phyloP scores from a whole-genome alignment of 108 stramenopile genomes.

The Cyclotella cryptica region DNA sequence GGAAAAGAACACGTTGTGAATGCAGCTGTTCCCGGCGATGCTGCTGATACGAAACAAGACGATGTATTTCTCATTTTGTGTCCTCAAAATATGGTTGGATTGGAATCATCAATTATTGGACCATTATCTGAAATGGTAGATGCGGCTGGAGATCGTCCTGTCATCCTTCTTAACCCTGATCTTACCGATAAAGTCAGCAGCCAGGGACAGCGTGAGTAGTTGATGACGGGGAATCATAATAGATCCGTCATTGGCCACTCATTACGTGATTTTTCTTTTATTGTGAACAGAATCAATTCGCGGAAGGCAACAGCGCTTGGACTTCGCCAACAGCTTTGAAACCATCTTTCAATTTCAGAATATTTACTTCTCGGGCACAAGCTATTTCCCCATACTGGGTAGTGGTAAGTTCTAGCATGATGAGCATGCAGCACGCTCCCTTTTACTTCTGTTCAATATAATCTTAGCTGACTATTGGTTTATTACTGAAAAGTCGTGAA shows the following conservation, averaged over 20 bases:
- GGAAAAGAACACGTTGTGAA: constrained; percentile 86
- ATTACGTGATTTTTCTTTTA: background rate
- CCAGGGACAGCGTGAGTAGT: constrained; percentile 68
- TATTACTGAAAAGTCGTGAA: constrained; percentile 54
- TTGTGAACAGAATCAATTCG: constrained; percentile 60
- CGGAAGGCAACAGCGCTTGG: constrained; percentile 75
- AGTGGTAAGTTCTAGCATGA: constrained; percentile 2
- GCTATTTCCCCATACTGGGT: constrained; percentile 88
- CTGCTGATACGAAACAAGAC: constrained; percentile 61
- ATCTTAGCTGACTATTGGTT: background rate
- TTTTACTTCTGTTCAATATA: background rate
- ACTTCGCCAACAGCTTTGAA: constrained; percentile 79
- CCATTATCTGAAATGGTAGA: constrained; percentile 80
- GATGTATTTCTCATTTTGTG: constrained; percentile 86
- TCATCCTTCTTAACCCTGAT: constrained; percentile 88
- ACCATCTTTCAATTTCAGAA: constrained; percentile 84
- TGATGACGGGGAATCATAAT: background rate
- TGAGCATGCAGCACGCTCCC: background rate
- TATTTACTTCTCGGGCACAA: constrained; percentile 84
- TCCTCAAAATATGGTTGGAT: constrained; percentile 84
- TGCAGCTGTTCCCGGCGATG: constrained; percentile 37
- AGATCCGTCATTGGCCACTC: background rate
- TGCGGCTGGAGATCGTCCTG: constrained; percentile 83
- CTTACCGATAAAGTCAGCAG: constrained; percentile 75
- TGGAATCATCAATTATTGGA: constrained; percentile 76